Evolutionary conservation across 306 rosid species (phyloP).

Genomic region (Quillaja saponaria): DNA sequence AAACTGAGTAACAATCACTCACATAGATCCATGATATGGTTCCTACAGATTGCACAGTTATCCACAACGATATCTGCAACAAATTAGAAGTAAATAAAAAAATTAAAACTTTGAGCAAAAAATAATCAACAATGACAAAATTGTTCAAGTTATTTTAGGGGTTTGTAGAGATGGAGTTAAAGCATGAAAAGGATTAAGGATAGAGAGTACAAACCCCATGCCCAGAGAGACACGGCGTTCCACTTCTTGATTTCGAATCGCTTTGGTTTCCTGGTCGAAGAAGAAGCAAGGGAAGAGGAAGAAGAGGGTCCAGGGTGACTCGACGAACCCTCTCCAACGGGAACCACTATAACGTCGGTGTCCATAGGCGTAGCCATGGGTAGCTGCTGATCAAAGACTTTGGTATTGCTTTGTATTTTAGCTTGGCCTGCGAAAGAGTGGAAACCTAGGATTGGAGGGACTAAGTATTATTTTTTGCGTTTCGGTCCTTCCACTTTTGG

Average conservation of each 20-base stretch:
- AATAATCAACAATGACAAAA: not conserved
- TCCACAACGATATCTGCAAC: conserved; percentile 84
- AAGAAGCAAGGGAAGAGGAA: conserved; percentile 61
- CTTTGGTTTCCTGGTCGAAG: conserved; percentile 68
- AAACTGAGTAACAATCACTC: conserved; percentile 8
- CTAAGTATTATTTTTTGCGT: too few relatives aligned
- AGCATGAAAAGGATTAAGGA: conserved; percentile 12
- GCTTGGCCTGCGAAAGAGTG: too few relatives aligned
- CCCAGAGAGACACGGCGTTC: conserved; percentile 96
- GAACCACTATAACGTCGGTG: conserved; percentile 69
- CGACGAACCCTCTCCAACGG: conserved; percentile 49
- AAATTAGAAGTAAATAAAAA: not conserved
- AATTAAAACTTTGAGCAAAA: not conserved
- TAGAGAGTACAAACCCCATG: conserved; percentile 60
- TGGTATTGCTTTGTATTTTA: too few relatives aligned
- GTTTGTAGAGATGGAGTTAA: conserved; percentile 36
- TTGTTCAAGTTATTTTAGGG: not conserved
- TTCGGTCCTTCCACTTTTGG: too few relatives aligned
- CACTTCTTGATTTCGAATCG: conserved; percentile 92
- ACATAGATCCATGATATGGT: conserved; percentile 99
- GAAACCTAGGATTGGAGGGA: too few relatives aligned
- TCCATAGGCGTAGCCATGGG: conserved; percentile 61
- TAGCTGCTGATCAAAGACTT: too few relatives aligned
- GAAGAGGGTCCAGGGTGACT: not conserved
- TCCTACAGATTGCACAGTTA: conserved; percentile 90